phyloP scores from a whole-genome alignment of 78 protist species.

The Cavenderia fasciculata region DNA sequence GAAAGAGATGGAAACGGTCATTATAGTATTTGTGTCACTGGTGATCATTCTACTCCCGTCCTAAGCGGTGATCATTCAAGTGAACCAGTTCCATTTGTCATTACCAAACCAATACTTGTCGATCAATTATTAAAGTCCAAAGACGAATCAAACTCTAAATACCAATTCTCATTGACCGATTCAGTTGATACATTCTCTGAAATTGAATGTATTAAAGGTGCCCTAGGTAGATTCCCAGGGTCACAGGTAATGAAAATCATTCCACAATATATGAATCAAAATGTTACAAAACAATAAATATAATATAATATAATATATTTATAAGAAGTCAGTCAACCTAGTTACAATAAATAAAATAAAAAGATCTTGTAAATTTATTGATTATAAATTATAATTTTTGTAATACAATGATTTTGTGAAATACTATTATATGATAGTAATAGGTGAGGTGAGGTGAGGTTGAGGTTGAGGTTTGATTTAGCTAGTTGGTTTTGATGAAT shows the following conservation, averaged over 20 bases:
- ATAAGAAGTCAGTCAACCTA: no score
- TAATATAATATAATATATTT: no score
- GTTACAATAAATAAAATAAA: no score
- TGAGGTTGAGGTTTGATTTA: no score
- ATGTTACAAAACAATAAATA: no score
- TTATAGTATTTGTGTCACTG: slow-evolving; percentile 79
- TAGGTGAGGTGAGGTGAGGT: no score
- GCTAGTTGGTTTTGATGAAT: neutral
- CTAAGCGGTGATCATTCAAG: slow-evolving; percentile 83
- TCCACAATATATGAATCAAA: slow-evolving; percentile 59
- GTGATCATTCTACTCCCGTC: slow-evolving; percentile 93
- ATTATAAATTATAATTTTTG: no score
- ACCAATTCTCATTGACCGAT: slow-evolving; percentile 2
- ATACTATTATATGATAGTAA: no score
- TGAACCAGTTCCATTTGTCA: slow-evolving; percentile 88
- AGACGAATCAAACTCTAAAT: neutral
- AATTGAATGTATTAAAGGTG: slow-evolving; percentile 43
- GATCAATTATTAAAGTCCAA: neutral
- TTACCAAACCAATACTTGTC: slow-evolving; percentile 21
- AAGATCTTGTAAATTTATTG: no score
- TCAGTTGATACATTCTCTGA: slow-evolving; percentile 22
- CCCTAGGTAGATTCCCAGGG: slow-evolving; percentile 65
- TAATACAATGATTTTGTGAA: no score
- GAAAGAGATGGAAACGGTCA: slow-evolving; percentile 1
- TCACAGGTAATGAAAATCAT: slow-evolving; percentile 45